Evolutionary conservation across 768 basidiomycete species (phyloP).

Genomic region (Favolaschia claudopus): DNA sequence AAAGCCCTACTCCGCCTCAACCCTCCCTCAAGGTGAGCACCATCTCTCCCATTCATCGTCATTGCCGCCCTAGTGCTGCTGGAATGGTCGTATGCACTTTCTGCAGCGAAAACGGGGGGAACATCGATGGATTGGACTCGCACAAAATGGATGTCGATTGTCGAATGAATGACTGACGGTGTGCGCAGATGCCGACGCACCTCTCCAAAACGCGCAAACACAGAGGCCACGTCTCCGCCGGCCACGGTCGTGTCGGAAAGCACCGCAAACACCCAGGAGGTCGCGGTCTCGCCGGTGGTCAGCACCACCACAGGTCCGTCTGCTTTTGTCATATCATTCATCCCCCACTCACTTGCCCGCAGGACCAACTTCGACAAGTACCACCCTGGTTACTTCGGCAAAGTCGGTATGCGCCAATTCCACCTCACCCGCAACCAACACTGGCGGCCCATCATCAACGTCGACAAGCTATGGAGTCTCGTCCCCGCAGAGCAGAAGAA

Average conservation of each 20-base stretch:
- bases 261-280: conserved; percentile 99
- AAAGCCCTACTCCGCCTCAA: too few relatives aligned
- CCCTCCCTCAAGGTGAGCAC: too few relatives aligned
- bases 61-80: too few relatives aligned
- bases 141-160: too few relatives aligned
- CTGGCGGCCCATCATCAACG: conserved; percentile 97
- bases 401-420: conserved; percentile 99
- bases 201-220: conserved; percentile 98
- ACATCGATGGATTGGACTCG: too few relatives aligned
- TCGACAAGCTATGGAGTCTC: conserved; percentile 96
- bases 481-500: conserved; percentile 87
- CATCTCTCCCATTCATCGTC: too few relatives aligned
- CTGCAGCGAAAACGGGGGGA: too few relatives aligned
- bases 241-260: conserved; percentile 99
- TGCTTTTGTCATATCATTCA: background rate
- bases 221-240: conserved; percentile 98
- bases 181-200: conserved; percentile 95
- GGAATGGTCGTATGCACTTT: too few relatives aligned
- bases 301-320: conserved; percentile 96
- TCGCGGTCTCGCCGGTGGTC: conserved; percentile 99
- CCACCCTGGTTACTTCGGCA: conserved; percentile 99
- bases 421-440: conserved; percentile 90
- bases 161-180: too few relatives aligned
- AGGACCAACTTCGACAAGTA: conserved; percentile 99
- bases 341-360: conserved; percentile 7